Evolutionary conservation across 164 flowering plant species (phyloP).

Genomic region (Malania oleifera): DNA sequence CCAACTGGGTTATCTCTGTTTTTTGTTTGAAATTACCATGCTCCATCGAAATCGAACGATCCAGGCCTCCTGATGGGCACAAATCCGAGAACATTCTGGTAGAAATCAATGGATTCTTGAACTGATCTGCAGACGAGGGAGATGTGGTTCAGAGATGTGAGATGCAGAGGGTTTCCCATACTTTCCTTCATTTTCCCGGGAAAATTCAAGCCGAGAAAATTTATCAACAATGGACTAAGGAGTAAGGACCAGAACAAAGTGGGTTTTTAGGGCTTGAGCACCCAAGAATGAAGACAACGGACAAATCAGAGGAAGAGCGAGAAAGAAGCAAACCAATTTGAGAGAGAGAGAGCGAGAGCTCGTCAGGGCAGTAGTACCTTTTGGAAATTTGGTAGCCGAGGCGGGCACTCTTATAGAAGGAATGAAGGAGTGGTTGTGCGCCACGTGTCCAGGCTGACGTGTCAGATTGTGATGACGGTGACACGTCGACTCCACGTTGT

Average conservation of each 20-base stretch:
- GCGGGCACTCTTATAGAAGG: conserved; percentile 1
- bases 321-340: not conserved
- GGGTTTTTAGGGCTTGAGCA: not conserved
- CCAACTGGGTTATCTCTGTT: no score
- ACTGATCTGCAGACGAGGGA: conserved; percentile 63
- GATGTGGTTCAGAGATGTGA: conserved; percentile 73
- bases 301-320: not conserved
- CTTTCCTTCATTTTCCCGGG: conserved; percentile 29
- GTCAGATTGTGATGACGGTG: not conserved
- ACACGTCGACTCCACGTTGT: conserved; percentile 25
- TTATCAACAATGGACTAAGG: not conserved
- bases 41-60: conserved; percentile 78
- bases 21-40: conserved; percentile 44
- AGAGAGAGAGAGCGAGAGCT: not conserved
- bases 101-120: conserved; percentile 56
- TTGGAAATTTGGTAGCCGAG: no score
- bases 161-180: conserved; percentile 39
- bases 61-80: conserved; percentile 69
- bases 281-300: not conserved
- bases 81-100: conserved; percentile 65
- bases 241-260: no score
- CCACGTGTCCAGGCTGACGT: conserved; percentile 12
- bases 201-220: conserved; percentile 4
- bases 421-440: not conserved
- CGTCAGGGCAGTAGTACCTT: conserved; percentile 5